Evolutionary conservation across 2,329 filamentous ascomycete genomes (phyloP).

Genomic region (Cladophialophora chaetospira): DNA sequence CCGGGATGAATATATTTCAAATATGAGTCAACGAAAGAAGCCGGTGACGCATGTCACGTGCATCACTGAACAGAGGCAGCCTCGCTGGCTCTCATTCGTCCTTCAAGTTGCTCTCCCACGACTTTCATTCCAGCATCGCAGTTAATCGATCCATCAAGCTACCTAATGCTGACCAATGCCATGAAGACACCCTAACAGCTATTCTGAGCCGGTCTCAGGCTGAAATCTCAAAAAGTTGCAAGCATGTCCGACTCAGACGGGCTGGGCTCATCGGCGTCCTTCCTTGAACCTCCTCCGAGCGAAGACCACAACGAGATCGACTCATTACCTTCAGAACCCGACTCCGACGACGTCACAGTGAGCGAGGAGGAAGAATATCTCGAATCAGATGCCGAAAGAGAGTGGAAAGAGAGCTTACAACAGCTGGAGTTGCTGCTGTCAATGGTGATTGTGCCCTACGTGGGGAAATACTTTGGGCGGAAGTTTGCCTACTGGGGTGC

Average conservation of each 20-base stretch:
- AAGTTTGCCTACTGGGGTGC: slow-evolving; percentile 96
- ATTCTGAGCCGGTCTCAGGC: no score
- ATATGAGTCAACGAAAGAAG: slow-evolving; percentile 26
- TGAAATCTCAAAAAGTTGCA: slow-evolving; percentile 3
- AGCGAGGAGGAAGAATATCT: slow-evolving; percentile 61
- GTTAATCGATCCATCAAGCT: background rate
- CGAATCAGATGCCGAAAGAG: slow-evolving; percentile 82
- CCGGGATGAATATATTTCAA: slow-evolving; percentile 13
- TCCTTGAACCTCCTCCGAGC: slow-evolving; percentile 27
- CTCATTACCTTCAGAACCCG: slow-evolving; percentile 49
- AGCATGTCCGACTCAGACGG: slow-evolving; percentile 27
- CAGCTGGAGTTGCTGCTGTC: slow-evolving; percentile 90
- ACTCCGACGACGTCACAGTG: slow-evolving; percentile 53
- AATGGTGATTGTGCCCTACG: slow-evolving; percentile 91
- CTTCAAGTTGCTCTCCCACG: background rate
- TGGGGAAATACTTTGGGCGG: slow-evolving; percentile 91
- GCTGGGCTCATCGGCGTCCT: slow-evolving; percentile 37
- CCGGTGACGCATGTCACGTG: slow-evolving; percentile 21
- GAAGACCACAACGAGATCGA: slow-evolving; percentile 46
- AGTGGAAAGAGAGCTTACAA: slow-evolving; percentile 93
- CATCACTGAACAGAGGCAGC: background rate
- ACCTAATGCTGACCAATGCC: no score
- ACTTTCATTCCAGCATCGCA: background rate
- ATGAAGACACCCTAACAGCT: no score
- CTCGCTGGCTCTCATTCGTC: background rate